Evolutionary conservation across 2,329 filamentous ascomycete species (phyloP).

Genomic region (Ophiostoma sp.): DNA sequence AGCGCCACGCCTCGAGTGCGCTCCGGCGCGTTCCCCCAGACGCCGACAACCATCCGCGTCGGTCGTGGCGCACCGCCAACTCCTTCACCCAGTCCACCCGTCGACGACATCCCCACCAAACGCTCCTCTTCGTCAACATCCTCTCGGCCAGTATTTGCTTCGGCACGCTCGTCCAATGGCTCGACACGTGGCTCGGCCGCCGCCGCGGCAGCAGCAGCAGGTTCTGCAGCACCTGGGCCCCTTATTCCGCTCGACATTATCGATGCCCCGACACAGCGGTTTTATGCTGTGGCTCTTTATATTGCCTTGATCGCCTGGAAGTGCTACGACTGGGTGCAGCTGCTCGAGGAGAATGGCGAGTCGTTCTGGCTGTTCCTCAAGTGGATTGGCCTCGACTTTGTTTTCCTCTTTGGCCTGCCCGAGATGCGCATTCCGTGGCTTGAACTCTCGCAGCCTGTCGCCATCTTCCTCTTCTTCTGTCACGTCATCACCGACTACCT

Average conservation of each 20-base stretch:
- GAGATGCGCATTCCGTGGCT: constrained; percentile 93
- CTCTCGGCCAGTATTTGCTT: constrained; percentile 23
- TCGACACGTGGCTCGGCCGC: constrained; percentile 32
- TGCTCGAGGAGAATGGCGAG: constrained; percentile 78
- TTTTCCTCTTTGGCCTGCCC: constrained; percentile 85
- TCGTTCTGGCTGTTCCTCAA: constrained; percentile 92
- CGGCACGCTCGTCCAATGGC: constrained; percentile 22
- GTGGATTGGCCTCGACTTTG: constrained; percentile 84
- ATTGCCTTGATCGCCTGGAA: constrained; percentile 75
- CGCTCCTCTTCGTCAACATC: neutral
- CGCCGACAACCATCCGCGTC: constrained; percentile 27
- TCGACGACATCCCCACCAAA: neutral
- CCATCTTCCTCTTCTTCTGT: constrained; percentile 67
- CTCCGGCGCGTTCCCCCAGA: constrained; percentile 35
- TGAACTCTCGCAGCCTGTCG: constrained; percentile 78
- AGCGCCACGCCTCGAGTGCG: constrained; percentile 33
- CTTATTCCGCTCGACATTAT: constrained; percentile 79
- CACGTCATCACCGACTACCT: constrained; percentile 78
- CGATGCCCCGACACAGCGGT: constrained; percentile 86
- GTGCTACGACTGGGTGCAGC: constrained; percentile 78
- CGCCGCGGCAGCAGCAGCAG: neutral
- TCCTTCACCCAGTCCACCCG: constrained; percentile 31
- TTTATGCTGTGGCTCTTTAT: constrained; percentile 84
- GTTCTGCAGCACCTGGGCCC: constrained; percentile 50
- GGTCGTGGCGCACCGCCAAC: constrained; percentile 30